Evolutionary conservation across 495 filamentous ascomycete species (phyloP).

Genomic region (Lasiosphaeria hispida): DNA sequence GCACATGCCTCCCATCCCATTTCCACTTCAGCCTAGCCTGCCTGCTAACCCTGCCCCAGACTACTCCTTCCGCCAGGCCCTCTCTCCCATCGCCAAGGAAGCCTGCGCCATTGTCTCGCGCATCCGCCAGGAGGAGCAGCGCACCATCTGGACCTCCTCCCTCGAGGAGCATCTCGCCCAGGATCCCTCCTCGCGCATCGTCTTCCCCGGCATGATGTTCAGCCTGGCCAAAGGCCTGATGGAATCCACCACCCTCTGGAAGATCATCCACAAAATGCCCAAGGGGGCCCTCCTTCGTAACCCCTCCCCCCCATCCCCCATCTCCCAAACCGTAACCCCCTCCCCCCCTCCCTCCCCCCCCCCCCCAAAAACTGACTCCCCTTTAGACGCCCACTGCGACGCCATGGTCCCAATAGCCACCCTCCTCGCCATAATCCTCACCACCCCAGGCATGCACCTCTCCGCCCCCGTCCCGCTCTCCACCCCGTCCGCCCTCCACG

Average conservation of each 20-base stretch:
- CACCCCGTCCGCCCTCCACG: not conserved
- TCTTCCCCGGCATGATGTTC: constrained; percentile 86
- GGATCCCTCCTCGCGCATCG: constrained; percentile 49
- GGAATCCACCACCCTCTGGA: constrained; percentile 80
- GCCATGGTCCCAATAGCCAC: constrained; percentile 67
- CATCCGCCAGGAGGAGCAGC: constrained; percentile 74
- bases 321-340: too few species aligned
- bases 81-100: constrained; percentile 50
- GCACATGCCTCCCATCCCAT: constrained; percentile 37
- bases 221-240: constrained; percentile 72
- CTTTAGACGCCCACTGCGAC: constrained; percentile 70
- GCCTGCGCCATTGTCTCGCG: constrained; percentile 75
- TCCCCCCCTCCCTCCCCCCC: too few species aligned
- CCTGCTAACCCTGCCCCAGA: constrained; percentile 10
- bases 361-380: not conserved
- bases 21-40: too few species aligned
- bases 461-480: not conserved
- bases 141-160: constrained; percentile 66
- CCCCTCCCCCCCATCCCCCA: too few species aligned
- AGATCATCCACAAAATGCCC: constrained; percentile 79
- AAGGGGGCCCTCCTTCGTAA: constrained; percentile 77
- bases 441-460: constrained; percentile 74
- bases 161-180: constrained; percentile 63
- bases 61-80: constrained; percentile 54
- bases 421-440: constrained; percentile 66